Evolutionary conservation across 75 land plant genomes (phyloP).

Genomic region (Selaginella moellendorffii): DNA sequence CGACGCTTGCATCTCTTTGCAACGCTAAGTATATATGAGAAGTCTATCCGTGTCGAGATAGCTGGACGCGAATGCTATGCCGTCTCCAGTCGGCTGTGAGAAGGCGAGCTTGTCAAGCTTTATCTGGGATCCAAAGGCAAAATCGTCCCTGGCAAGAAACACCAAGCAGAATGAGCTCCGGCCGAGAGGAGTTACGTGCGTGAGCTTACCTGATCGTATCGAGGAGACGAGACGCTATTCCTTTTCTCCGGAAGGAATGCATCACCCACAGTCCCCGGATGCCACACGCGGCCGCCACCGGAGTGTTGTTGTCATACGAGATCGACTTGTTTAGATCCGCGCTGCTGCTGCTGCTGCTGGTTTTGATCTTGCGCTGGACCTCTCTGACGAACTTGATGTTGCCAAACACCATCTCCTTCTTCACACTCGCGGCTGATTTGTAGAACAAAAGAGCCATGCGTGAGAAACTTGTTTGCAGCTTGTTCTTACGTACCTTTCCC

Average conservation of each 20-base stretch:
- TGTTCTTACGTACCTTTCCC: no score
- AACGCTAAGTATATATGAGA: slow-evolving; percentile 41
- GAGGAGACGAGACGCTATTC: slow-evolving; percentile 51
- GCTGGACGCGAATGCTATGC: slow-evolving; percentile 51
- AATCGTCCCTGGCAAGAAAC: not conserved
- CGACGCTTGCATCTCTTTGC: no score
- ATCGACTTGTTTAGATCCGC: slow-evolving; percentile 26
- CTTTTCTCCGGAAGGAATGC: slow-evolving; percentile 50
- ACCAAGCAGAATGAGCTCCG: slow-evolving; percentile 42
- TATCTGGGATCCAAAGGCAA: slow-evolving; percentile 20
- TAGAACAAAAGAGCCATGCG: no score
- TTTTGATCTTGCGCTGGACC: slow-evolving; percentile 12
- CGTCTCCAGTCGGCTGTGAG: slow-evolving; percentile 60
- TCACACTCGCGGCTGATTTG: no score
- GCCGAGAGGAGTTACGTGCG: slow-evolving; percentile 4
- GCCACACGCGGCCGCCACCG: slow-evolving; percentile 67
- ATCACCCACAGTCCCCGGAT: slow-evolving; percentile 76
- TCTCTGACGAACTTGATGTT: slow-evolving; percentile 40
- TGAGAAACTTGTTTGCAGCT: no score
- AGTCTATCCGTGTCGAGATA: slow-evolving; percentile 33
- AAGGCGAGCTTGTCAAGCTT: slow-evolving; percentile 52
- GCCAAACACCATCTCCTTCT: slow-evolving; percentile 38
- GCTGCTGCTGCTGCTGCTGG: not conserved
- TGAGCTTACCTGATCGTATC: slow-evolving; percentile 62
- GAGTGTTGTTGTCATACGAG: slow-evolving; percentile 31